These are phyloP conservation scores for Fagus sylvatica DNA, from an alignment of 306 rosid genomes.

Conservation along the genomic window DNA sequence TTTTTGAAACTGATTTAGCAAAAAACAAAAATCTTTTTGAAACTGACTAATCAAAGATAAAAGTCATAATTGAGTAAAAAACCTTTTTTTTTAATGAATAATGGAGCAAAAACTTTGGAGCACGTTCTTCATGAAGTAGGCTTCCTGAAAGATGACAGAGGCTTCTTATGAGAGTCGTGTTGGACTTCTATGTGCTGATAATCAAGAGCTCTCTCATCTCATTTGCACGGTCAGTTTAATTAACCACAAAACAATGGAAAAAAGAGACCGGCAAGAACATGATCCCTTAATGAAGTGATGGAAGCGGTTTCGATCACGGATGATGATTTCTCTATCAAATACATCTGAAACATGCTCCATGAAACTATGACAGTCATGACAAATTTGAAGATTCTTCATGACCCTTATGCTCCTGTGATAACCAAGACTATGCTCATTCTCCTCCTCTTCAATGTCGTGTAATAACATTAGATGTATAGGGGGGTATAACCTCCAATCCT, in stretches of 20 bases:
- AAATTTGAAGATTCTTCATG: conserved; percentile 61
- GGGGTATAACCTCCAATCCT: conserved; percentile 49
- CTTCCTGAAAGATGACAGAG: too few relatives aligned
- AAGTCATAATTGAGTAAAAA: too few relatives aligned
- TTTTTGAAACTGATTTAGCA: too few relatives aligned
- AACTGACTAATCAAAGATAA: too few relatives aligned
- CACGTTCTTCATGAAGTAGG: too few relatives aligned
- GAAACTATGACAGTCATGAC: conserved; percentile 62
- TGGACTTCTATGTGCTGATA: too few relatives aligned
- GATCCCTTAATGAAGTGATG: conserved; percentile 56
- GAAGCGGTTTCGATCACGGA: conserved; percentile 56
- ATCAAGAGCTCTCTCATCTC: too few relatives aligned
- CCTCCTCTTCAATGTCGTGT: conserved; percentile 63
- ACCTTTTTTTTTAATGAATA: too few relatives aligned
- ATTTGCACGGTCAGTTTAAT: too few relatives aligned
- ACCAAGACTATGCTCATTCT: conserved; percentile 53
- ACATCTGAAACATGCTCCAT: conserved; percentile 53
- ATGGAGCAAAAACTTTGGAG: too few relatives aligned
- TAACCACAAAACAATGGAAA: not conserved
- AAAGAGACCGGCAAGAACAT: conserved; percentile 38
- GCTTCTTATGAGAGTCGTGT: too few relatives aligned
- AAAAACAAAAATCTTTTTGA: too few relatives aligned
- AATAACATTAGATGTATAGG: conserved; percentile 42
- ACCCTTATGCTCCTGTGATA: conserved; percentile 63
- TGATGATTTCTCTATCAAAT: conserved; percentile 41